Evolutionary conservation across 2,329 filamentous ascomycete genomes (phyloP), one percentile per base, ranked within the genome.

Genomic region (Claviceps africana): DNA sequence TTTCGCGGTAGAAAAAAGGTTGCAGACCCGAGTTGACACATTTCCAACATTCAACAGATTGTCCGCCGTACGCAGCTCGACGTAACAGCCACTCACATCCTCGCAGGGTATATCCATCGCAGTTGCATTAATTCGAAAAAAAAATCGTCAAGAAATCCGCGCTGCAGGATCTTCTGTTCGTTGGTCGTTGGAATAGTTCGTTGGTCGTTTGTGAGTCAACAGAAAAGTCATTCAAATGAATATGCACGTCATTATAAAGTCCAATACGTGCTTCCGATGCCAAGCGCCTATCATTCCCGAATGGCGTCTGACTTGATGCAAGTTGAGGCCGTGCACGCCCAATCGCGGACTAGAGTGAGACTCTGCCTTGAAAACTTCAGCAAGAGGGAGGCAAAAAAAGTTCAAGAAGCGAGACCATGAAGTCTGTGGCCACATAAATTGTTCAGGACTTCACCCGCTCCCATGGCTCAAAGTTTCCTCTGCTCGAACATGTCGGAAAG

Each of bases 81-180:
- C 64, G 65, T 56, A 57, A 60, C 59, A 58, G 55, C 58, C 48
- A 66, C 65, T 63, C 64, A 64, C 60, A 65, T 64, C 63, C 62
- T 67, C 65, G 60, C 62, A 63, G 65, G 66, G 66, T 68, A 68
- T 68, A 68, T 68, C 66, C 66, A 66, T 68, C 66, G 65, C 65
- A 65, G 64, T 64, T 66, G 66, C 63, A 61, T 65, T 56, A 62
- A 61, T 58, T 65, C 61, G 60, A 64, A 39, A 25, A 39, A 25
- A 25, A 61, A 52, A 53, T 61, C 59, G 62, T 64, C 57, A 62
- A 61, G 57, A 65, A 65, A 66, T 61, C 63, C 62, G 65, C 56
- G 61, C 65, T 60, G 65, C 63, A 64, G 56, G 56, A 53, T 57
- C 60, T 60, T 58, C 65, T 62, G 52, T 63, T 63, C 61, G 62